Evolutionary conservation across 2,329 filamentous ascomycete species (phyloP).

Genomic region (Gaeumannomyces tritici): DNA sequence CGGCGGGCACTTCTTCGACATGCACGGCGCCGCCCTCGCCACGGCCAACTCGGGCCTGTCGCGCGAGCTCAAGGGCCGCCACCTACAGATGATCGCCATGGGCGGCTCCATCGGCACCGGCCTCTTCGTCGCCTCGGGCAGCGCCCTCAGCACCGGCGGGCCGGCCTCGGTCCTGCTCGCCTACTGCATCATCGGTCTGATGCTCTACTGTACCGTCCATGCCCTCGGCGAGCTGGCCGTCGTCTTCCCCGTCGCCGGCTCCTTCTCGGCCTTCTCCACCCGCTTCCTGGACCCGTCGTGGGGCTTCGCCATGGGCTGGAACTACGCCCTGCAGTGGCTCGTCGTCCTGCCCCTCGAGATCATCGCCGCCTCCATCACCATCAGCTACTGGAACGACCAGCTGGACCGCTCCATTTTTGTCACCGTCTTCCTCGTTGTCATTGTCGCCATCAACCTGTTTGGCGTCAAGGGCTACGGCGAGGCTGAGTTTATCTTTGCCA

Average conservation of each 20-base stretch:
- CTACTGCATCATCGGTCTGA: conserved; percentile 64
- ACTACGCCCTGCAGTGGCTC: conserved; percentile 85
- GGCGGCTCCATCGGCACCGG: conserved; percentile 49
- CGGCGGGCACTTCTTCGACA: conserved; percentile 41
- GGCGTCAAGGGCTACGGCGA: conserved; percentile 85
- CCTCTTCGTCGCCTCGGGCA: conserved; percentile 53
- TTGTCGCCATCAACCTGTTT: conserved; percentile 77
- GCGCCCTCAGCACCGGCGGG: conserved; percentile 34
- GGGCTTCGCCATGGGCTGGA: conserved; percentile 95
- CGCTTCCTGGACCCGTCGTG: conserved; percentile 88
- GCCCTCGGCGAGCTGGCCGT: conserved; percentile 88
- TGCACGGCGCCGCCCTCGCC: conserved; percentile 54
- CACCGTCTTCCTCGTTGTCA: conserved; percentile 66
- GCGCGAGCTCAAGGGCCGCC: conserved; percentile 63
- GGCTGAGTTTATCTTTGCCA: conserved; percentile 78
- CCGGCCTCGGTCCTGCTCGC: conserved; percentile 45
- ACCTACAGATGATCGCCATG: conserved; percentile 50
- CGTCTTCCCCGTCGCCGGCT: conserved; percentile 81
- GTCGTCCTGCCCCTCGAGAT: conserved; percentile 77
- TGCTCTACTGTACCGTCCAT: conserved; percentile 89
- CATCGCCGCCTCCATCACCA: conserved; percentile 75
- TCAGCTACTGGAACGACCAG: conserved; percentile 64
- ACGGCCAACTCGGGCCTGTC: conserved; percentile 69
- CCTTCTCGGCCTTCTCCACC: conserved; percentile 86
- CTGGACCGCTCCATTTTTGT: conserved; percentile 69